Conservation (phyloP, 208 protist species). For the Crithidia sp. region DNA sequence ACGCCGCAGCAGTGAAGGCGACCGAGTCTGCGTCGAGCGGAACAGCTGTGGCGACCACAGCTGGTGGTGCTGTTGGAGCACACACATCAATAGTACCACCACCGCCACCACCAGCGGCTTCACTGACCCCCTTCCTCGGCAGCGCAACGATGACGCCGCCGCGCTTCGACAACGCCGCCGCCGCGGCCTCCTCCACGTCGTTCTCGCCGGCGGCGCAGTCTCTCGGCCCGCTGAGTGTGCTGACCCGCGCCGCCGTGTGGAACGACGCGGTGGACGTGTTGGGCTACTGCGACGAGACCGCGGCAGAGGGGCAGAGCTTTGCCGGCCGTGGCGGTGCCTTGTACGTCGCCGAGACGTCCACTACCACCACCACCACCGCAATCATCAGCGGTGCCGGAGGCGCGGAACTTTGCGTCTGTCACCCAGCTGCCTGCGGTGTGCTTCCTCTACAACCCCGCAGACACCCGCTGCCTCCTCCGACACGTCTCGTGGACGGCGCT, state of each 20-base stretch:
- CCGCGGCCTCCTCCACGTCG: background rate
- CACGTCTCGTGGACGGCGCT: constrained; percentile 31
- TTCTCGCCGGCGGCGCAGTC: background rate
- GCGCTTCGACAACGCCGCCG: background rate
- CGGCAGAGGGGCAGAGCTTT: background rate
- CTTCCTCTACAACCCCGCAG: constrained; percentile 31
- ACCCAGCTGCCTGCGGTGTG: background rate
- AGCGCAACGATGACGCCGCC: too few relatives aligned
- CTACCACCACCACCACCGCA: background rate
- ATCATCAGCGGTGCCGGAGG: background rate
- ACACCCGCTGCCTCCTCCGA: constrained; percentile 29
- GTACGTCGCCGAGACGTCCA: background rate
- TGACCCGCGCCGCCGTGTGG: constrained; percentile 10
- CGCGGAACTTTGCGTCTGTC: too few relatives aligned
- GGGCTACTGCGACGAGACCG: constrained; percentile 21
- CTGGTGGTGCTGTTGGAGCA: background rate
- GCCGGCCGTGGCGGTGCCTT: background rate
- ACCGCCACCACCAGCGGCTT: too few relatives aligned
- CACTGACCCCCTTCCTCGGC: too few relatives aligned
- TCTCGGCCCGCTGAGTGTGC: constrained; percentile 13
- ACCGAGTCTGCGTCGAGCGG: background rate
- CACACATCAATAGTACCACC: too few relatives aligned
- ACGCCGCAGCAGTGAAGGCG: constrained; percentile 27
- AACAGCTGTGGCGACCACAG: background rate
- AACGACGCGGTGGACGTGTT: constrained; percentile 15